phyloP scores from a whole-genome alignment of 257 asterid genomes.

The Salvia splendens region DNA sequence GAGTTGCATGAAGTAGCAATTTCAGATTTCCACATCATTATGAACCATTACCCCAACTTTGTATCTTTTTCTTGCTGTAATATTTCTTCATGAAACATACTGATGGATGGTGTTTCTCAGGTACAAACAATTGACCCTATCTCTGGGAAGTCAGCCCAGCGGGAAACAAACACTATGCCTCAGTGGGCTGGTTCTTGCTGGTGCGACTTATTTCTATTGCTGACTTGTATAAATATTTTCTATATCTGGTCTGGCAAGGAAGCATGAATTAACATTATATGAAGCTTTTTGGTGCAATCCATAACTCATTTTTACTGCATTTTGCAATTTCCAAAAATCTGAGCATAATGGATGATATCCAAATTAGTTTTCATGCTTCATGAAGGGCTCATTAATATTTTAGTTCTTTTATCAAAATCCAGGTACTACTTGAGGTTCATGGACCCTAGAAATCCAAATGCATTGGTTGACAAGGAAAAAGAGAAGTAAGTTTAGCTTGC shows the following conservation, averaged over 20 bases:
- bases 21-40: not conserved
- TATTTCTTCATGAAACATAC: conserved; percentile 16
- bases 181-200: conserved; percentile 99
- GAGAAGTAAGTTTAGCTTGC: conserved; percentile 58
- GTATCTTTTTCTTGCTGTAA: conserved; percentile 7
- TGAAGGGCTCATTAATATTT: conserved; percentile 13
- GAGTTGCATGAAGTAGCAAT: conserved; percentile 3
- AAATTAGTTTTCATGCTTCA: conserved; percentile 11
- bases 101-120: conserved; percentile 46
- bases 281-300: conserved; percentile 11
- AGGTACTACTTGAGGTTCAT: conserved; percentile 99
- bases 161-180: conserved; percentile 97
- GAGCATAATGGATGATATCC: not conserved
- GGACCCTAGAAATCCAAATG: conserved; percentile 78
- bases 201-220: conserved; percentile 42
- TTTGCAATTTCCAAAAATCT: conserved; percentile 1
- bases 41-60: conserved; percentile 9
- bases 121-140: conserved; percentile 64
- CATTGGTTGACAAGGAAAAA: conserved; percentile 84
- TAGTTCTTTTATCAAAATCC: conserved; percentile 25
- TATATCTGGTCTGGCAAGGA: conserved; percentile 16
- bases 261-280: not conserved
- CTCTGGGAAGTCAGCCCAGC: conserved; percentile 70
- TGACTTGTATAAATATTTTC: conserved; percentile 25
- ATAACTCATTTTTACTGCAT: not conserved